Conservation (phyloP, 768 basidiomycete species). For the Hebeloma cylindrosporum region DNA sequence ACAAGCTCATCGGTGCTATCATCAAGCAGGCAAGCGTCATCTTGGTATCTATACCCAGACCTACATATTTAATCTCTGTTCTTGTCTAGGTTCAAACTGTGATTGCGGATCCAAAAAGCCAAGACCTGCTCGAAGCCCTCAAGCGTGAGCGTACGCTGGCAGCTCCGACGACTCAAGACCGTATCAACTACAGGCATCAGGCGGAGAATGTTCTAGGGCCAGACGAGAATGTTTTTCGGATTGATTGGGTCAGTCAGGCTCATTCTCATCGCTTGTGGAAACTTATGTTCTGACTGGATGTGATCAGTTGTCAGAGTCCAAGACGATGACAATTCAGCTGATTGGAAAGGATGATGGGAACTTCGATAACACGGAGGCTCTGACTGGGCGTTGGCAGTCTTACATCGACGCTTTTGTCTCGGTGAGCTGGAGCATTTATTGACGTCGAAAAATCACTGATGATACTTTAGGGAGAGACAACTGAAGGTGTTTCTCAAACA, state of each 20-base stretch:
- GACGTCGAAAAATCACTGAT: background rate
- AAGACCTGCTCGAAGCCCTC: conserved; percentile 69
- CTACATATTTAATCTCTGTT: background rate
- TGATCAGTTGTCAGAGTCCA: conserved; percentile 64
- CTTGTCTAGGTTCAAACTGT: conserved; percentile 44
- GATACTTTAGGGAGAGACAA: conserved; percentile 57
- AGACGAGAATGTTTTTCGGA: conserved; percentile 76
- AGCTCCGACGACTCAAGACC: conserved; percentile 67
- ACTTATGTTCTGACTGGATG: background rate
- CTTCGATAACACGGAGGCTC: conserved; percentile 72
- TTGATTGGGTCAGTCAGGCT: conserved; percentile 72
- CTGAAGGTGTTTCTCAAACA: conserved; percentile 48
- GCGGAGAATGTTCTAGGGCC: conserved; percentile 71
- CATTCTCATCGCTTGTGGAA: background rate
- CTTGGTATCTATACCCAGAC: background rate
- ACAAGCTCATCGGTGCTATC: conserved; percentile 84
- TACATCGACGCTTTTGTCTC: conserved; percentile 79
- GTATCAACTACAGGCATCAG: conserved; percentile 62
- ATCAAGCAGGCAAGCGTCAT: conserved; percentile 73
- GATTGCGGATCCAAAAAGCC: conserved; percentile 66
- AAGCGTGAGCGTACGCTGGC: conserved; percentile 64
- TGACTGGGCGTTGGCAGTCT: conserved; percentile 75
- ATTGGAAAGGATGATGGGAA: conserved; percentile 79
- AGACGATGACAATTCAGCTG: conserved; percentile 69
- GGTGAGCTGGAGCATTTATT: conserved; percentile 34